Evolutionary conservation across 2,329 filamentous ascomycete species (phyloP).

Genomic region (Xylaria sp.): DNA sequence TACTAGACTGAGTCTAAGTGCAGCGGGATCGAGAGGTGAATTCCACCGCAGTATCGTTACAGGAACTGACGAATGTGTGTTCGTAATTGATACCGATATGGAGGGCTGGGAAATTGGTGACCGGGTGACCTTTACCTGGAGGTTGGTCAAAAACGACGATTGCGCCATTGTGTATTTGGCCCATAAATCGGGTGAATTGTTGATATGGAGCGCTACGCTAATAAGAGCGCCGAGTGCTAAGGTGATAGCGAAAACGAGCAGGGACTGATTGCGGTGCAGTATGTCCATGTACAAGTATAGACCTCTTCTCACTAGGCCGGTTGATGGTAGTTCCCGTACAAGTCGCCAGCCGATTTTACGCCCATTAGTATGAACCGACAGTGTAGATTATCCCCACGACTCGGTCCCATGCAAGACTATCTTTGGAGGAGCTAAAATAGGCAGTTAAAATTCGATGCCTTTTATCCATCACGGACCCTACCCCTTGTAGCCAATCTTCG

Average conservation of each 20-base stretch:
- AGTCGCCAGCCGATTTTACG: too few relatives aligned
- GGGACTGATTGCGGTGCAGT: background rate
- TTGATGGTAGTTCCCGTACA: too few relatives aligned
- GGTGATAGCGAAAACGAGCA: background rate
- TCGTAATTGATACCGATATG: conserved; percentile 10
- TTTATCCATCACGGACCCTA: too few relatives aligned
- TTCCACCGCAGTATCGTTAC: conserved; percentile 11
- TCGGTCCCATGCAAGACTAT: too few relatives aligned
- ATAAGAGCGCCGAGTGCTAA: background rate
- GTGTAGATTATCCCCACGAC: too few relatives aligned
- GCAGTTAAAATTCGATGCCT: too few relatives aligned
- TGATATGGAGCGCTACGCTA: background rate
- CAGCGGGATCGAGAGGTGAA: conserved; percentile 12
- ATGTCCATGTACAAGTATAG: background rate
- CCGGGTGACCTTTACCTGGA: background rate
- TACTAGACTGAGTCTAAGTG: conserved; percentile 4
- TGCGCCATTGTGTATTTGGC: background rate
- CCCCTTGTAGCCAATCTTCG: background rate
- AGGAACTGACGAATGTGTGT: background rate
- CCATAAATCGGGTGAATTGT: background rate
- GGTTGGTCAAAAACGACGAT: background rate
- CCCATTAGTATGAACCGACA: too few relatives aligned
- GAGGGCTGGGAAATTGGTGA: background rate
- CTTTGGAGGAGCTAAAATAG: too few relatives aligned
- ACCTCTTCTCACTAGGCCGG: background rate